Evolutionary conservation across 2,329 filamentous ascomycete species (phyloP).

Genomic region (Huntiella abstrusa): DNA sequence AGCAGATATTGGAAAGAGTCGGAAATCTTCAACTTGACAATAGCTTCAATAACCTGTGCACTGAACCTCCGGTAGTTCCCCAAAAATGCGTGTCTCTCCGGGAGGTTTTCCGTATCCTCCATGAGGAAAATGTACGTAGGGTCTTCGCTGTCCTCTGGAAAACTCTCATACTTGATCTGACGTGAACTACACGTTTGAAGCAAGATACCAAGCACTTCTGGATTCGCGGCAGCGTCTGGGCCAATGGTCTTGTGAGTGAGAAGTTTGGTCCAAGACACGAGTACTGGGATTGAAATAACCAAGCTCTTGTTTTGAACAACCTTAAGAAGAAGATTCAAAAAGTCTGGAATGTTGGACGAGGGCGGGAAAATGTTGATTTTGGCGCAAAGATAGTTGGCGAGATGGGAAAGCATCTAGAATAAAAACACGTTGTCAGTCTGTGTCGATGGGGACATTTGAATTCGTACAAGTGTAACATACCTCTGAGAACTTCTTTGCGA

Average conservation of each 20-base stretch:
- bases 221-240: constrained; percentile 38
- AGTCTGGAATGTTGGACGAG: constrained; percentile 47
- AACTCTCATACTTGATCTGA: constrained; percentile 68
- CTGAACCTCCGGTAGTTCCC: constrained; percentile 91
- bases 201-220: constrained; percentile 50
- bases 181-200: constrained; percentile 69
- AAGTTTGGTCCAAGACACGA: constrained; percentile 77
- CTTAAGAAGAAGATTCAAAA: constrained; percentile 60
- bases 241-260: constrained; percentile 54
- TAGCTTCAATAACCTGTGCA: constrained; percentile 66
- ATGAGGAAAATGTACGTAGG: constrained; percentile 64
- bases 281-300: constrained; percentile 77
- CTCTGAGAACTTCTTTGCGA: constrained; percentile 88
- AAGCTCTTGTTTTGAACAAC: constrained; percentile 75
- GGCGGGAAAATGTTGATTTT: constrained; percentile 48
- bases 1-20: constrained; percentile 82
- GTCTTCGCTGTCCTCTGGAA: constrained; percentile 67
- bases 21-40: constrained; percentile 62
- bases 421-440: background rate
- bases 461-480: constrained; percentile 24
- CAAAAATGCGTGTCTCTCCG: constrained; percentile 84
- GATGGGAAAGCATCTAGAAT: constrained; percentile 57
- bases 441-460: background rate
- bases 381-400: constrained; percentile 69
- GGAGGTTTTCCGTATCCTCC: constrained; percentile 87